These are phyloP conservation scores for Mucor circinelloides DNA, from an alignment of 371 early-diverging fungal genomes.

Conservation along the genomic window DNA sequence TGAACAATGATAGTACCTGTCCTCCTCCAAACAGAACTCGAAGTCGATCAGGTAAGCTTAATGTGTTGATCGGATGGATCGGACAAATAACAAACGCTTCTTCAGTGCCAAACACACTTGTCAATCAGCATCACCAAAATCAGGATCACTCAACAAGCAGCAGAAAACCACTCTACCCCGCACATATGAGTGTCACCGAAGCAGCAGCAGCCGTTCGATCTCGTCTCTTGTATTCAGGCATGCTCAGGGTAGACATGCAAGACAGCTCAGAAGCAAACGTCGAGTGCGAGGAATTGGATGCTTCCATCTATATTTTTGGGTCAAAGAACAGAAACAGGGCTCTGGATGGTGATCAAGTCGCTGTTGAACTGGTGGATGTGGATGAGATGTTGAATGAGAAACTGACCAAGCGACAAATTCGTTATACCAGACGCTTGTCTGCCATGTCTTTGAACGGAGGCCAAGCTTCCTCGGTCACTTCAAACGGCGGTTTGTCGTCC, in stretches of 20 bases:
- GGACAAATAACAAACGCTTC: not conserved
- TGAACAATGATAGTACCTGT: not conserved
- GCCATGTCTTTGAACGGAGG: not conserved
- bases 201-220: slow-evolving; percentile 27
- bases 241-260: slow-evolving; percentile 28
- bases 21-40: slow-evolving; percentile 10
- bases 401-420: slow-evolving; percentile 28
- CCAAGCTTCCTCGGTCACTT: not conserved
- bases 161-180: slow-evolving; percentile 27
- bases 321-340: slow-evolving; percentile 74
- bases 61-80: not conserved
- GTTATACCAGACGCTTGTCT: slow-evolving; percentile 23
- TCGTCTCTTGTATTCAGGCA: slow-evolving; percentile 34
- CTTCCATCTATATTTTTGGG: slow-evolving; percentile 63
- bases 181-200: slow-evolving; percentile 28
- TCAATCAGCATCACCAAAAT: not conserved
- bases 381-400: slow-evolving; percentile 49
- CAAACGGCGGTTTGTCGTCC: slow-evolving; percentile 15
- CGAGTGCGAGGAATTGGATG: slow-evolving; percentile 41
- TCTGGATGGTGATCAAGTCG: slow-evolving; percentile 73
- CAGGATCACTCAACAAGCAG: not conserved
- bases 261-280: slow-evolving; percentile 71
- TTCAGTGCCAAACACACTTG: slow-evolving; percentile 13
- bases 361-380: slow-evolving; percentile 60
- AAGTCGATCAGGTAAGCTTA: slow-evolving; percentile 27